A percentile compares a stretch with the other conserved stretches of the same genome.
phyloP scores from a whole-genome alignment of 2,329 filamentous ascomycete genomes.

The Thielaviopsis ethacetica region DNA sequence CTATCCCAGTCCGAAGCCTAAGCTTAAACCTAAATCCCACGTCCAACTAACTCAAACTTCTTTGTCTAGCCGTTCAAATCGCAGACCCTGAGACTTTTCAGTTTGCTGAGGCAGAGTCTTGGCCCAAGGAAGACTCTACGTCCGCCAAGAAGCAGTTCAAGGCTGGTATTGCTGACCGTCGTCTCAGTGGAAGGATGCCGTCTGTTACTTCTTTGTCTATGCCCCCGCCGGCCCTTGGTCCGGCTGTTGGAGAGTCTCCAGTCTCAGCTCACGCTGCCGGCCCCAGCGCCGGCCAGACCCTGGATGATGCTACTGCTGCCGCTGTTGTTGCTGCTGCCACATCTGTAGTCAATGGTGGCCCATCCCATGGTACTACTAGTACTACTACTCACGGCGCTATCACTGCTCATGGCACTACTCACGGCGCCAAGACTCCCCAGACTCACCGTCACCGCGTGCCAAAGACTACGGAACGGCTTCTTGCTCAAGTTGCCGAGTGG shows the following conservation, averaged over 20 bases:
- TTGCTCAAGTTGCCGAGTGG: slow-evolving; percentile 70
- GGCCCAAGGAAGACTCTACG: slow-evolving; percentile 14
- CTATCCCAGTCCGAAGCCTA: too few species aligned
- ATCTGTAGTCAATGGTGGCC: background rate
- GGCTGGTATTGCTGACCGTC: slow-evolving; percentile 17
- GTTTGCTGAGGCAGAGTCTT: slow-evolving; percentile 13
- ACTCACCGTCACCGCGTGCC: slow-evolving; percentile 6
- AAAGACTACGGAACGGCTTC: slow-evolving; percentile 33
- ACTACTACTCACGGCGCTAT: background rate
- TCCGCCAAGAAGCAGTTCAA: slow-evolving; percentile 25
- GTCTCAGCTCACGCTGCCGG: slow-evolving; percentile 1
- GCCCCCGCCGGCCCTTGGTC: slow-evolving; percentile 1
- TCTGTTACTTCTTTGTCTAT: slow-evolving; percentile 6
- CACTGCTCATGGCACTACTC: slow-evolving; percentile 3
- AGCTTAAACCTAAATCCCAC: slow-evolving; percentile 14
- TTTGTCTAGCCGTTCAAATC: slow-evolving; percentile 31
- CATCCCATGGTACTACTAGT: background rate
- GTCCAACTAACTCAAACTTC: background rate
- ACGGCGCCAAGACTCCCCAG: slow-evolving; percentile 13
- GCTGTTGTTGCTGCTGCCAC: background rate
- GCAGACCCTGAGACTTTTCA: slow-evolving; percentile 28
- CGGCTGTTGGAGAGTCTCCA: background rate
- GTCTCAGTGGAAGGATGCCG: slow-evolving; percentile 24
- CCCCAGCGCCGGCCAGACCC: background rate
- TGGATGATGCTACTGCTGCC: slow-evolving; percentile 16